Conservation (phyloP, 257 asterid genomes). For the Przewalskia tangutica region DNA sequence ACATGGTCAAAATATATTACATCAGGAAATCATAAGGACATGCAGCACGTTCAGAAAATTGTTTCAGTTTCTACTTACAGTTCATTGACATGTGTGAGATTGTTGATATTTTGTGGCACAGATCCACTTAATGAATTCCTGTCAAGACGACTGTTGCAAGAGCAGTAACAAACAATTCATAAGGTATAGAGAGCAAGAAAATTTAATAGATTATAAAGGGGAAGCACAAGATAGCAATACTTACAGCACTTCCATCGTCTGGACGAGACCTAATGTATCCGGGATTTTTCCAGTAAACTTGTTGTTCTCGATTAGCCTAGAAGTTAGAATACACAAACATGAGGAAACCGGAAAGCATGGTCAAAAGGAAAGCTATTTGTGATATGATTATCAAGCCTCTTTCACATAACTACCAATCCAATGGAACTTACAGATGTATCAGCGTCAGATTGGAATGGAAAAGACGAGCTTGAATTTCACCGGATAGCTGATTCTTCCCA, state of each 20-base stretch:
- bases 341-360: not conserved
- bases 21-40: not conserved
- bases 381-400: not conserved
- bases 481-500: slow-evolving; percentile 65
- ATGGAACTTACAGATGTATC: slow-evolving; percentile 65
- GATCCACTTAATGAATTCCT: slow-evolving; percentile 46
- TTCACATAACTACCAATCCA: not conserved
- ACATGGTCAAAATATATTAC: not conserved
- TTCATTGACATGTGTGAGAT: slow-evolving; percentile 41
- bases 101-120: slow-evolving; percentile 56
- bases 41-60: not conserved
- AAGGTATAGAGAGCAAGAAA: not conserved
- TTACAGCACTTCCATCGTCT: slow-evolving; percentile 67
- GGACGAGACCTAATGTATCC: slow-evolving; percentile 45
- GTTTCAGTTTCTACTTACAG: slow-evolving; percentile 42
- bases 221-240: slow-evolving; percentile 25
- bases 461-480: slow-evolving; percentile 58
- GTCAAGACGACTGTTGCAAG: slow-evolving; percentile 60
- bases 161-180: not conserved
- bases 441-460: slow-evolving; percentile 51
- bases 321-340: not conserved
- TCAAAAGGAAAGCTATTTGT: not conserved
- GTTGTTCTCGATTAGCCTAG: slow-evolving; percentile 75
- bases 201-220: not conserved
- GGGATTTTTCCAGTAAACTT: slow-evolving; percentile 59